Evolutionary conservation across 768 basidiomycete species (phyloP), one percentile per base, ranked within the genome.

Genomic region (Baorangia bicolor): DNA sequence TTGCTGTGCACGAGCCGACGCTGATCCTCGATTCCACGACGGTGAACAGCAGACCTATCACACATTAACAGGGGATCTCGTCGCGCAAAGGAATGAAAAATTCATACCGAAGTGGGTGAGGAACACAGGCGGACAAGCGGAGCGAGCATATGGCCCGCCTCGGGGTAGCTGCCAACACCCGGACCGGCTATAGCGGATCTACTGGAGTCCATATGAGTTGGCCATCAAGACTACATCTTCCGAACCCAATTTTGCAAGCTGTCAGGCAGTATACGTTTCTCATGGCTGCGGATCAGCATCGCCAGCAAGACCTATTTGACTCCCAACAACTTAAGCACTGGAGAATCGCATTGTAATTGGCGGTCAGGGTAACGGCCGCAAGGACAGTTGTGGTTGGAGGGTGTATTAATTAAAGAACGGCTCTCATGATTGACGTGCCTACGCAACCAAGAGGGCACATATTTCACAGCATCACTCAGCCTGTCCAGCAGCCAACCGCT

Each of bases 1-100:
- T 58, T 72, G 68, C 72, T 72, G 70, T 73, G 70, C 64, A 64
- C 51, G 47, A 60, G 49, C 59, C 61, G 68, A 70, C 58, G 70
- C 50, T 62, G 68, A 70, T 69, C 68, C 47, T 62, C 51, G 35
- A 57, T 41, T 56, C 48, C 46, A 46, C 51, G n/a, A 41, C 30
- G 48, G 44, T 34, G 28, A 56, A 53, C 35, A 52, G 33, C 38
- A 42, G 44, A 46, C 57, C 39, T 55, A 47, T 42, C 45, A 52
- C 31, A 41, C 61, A 59, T 47, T 39, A 61, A 57, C 45, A 47
- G 55, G 54, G 42, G 38, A 58, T 40, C 55, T 53, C 41, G 44
- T 60, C 42, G 51, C 44, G 56, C 49, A 47, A 51, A 53, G 44
- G 51, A 61, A 61, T 60, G 57, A 49, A 53, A 43, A 21, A 42